Evolutionary conservation across 352 stramenopile genomes (phyloP).

Genomic region (Thraustotheca clavata): DNA sequence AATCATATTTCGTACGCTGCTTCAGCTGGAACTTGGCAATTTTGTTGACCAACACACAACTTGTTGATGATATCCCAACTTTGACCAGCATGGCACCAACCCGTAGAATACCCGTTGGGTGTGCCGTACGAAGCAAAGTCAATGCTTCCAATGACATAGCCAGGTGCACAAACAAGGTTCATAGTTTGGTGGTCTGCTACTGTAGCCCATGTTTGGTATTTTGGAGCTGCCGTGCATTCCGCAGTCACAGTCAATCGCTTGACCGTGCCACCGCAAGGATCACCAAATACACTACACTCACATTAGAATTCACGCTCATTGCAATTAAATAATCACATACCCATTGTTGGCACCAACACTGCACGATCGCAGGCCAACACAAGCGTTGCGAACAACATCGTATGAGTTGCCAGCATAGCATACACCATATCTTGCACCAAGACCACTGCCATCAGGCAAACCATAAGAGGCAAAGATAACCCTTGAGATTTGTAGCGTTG

Average conservation of each 20-base stretch:
- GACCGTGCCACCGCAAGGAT: conserved; percentile 4
- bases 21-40: neutral
- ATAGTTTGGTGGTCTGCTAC: neutral
- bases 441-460: neutral
- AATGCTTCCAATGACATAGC: conserved; percentile 9
- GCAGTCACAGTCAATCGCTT: conserved; percentile 13
- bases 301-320: neutral
- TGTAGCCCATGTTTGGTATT: conserved; percentile 2
- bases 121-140: neutral
- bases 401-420: conserved; percentile 8
- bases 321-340: conserved; percentile 3
- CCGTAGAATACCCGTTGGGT: neutral
- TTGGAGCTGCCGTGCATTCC: neutral
- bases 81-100: neutral
- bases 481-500: conserved; percentile 3
- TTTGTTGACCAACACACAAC: neutral
- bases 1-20: neutral
- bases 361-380: neutral
- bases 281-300: neutral
- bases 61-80: neutral
- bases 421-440: conserved; percentile 6
- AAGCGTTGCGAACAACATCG: neutral
- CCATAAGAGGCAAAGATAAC: conserved; percentile 19
- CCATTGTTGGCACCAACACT: conserved; percentile 1
- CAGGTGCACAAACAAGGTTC: neutral